A percentile compares a stretch with the other conserved stretches of the same genome.
phyloP scores from a whole-genome alignment of 371 early-diverging fungal genomes.

The Apophysomyces ossiformis region DNA sequence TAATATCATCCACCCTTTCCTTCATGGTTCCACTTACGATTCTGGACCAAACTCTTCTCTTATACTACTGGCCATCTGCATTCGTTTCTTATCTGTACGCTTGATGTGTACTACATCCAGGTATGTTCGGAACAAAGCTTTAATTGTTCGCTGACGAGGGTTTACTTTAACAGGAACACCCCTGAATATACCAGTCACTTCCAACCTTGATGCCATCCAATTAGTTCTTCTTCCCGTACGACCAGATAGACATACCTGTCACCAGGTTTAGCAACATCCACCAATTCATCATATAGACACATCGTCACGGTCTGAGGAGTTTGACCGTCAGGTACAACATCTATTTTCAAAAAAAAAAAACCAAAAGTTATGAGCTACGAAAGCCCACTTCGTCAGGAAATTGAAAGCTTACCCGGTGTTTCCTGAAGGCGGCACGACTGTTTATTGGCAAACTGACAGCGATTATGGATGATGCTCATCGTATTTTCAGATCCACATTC shows the following conservation, averaged over 20 bases:
- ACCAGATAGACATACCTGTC: conserved; percentile 64
- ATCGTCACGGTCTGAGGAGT: conserved; percentile 98
- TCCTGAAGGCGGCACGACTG: conserved; percentile 98
- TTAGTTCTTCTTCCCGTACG: neutral
- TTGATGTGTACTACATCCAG: conserved; percentile 96
- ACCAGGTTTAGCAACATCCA: conserved; percentile 97
- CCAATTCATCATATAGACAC: conserved; percentile 93
- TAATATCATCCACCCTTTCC: neutral
- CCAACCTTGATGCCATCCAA: conserved; percentile 55
- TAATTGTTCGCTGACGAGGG: conserved; percentile 89
- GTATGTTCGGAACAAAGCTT: conserved; percentile 96
- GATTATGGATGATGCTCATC: conserved; percentile 92
- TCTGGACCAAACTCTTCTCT: conserved; percentile 57
- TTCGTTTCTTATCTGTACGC: conserved; percentile 76
- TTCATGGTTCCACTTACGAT: conserved; percentile 28
- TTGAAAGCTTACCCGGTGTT: conserved; percentile 77
- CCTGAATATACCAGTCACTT: conserved; percentile 97
- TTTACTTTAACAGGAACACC: conserved; percentile 97
- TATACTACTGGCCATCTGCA: conserved; percentile 43
- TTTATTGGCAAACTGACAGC: conserved; percentile 94
- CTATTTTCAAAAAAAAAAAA: conserved; percentile 42
- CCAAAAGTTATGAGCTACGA: conserved; percentile 3
- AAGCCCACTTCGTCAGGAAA: neutral
- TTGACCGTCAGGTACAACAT: conserved; percentile 98
- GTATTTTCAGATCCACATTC: conserved; percentile 81